These are phyloP conservation scores for Pelomyxa schiedti DNA, from an alignment of 78 protist species.

Conservation along the genomic window DNA sequence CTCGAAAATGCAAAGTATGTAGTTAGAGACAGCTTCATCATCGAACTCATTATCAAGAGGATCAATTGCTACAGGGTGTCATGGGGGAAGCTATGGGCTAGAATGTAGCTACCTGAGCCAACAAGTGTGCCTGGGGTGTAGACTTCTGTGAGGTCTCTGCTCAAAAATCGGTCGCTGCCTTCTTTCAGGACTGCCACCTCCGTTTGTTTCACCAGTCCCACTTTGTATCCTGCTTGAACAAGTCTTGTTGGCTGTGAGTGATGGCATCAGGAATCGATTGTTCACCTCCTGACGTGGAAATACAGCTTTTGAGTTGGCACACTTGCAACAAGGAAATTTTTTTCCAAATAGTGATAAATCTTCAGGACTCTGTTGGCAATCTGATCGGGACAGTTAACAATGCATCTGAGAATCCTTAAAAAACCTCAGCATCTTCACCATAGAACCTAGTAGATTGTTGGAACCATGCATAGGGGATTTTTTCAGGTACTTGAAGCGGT, in stretches of 20 bases:
- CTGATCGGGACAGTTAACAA: too few relatives aligned
- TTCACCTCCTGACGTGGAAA: conserved; percentile 48
- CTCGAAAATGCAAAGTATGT: conserved; percentile 31
- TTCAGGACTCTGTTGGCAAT: conserved; percentile 30
- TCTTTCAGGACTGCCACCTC: conserved; percentile 76
- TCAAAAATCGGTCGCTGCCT: conserved; percentile 22
- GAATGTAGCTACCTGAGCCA: conserved; percentile 23
- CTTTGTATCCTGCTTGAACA: conserved; percentile 71
- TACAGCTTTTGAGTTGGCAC: conserved; percentile 41
- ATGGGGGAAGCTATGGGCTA: not conserved
- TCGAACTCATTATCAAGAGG: not conserved
- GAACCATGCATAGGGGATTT: not conserved
- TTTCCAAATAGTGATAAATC: conserved; percentile 17
- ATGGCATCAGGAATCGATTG: too few relatives aligned
- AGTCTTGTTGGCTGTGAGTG: too few relatives aligned
- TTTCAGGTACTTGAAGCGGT: conserved; percentile 25
- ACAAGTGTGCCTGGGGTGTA: conserved; percentile 60
- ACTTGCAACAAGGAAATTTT: conserved; percentile 43
- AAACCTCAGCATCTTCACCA: conserved; percentile 37
- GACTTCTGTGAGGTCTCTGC: conserved; percentile 39
- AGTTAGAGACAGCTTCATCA: conserved; percentile 15
- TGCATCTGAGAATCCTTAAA: too few relatives aligned
- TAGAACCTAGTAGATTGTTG: conserved; percentile 7
- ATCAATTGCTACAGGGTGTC: not conserved
- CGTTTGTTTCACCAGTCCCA: conserved; percentile 76